Percentiles rank a stretch among this genome's conserved stretches.
Evolutionary conservation across 2,329 filamentous ascomycete species (phyloP).

Genomic region (Stagonosporopsis vannaccii): DNA sequence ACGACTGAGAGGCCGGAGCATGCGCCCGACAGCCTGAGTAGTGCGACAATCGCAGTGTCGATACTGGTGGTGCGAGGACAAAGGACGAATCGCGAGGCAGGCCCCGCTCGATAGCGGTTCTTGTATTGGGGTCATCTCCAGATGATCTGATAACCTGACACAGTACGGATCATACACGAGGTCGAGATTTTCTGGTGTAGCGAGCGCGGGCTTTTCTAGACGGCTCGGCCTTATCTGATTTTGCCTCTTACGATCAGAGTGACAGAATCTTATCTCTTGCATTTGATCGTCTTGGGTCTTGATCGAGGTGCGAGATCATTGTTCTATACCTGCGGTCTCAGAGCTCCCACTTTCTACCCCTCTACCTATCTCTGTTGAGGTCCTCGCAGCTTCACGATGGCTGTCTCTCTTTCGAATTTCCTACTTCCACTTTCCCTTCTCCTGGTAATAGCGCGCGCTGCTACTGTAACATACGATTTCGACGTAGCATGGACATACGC

Average conservation of each 20-base stretch:
- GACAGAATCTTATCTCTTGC: conserved; percentile 35
- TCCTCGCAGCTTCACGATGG: conserved; percentile 45
- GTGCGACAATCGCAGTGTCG: conserved; percentile 3
- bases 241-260: conserved; percentile 4
- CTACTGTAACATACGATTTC: conserved; percentile 58
- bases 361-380: neutral
- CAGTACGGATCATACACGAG: neutral
- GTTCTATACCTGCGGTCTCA: neutral
- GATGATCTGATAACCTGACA: conserved; percentile 36
- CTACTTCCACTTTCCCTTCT: conserved; percentile 47
- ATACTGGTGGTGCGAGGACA: neutral
- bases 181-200: conserved; percentile 10
- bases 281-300: conserved; percentile 29
- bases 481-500: conserved; percentile 63
- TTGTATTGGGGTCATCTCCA: conserved; percentile 7
- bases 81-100: conserved; percentile 8
- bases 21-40: neutral
- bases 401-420: conserved; percentile 54
- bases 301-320: neutral
- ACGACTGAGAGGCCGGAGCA: neutral
- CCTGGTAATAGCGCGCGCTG: conserved; percentile 25
- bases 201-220: conserved; percentile 3
- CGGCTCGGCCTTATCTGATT: conserved; percentile 35
- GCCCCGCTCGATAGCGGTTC: conserved; percentile 19
- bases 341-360: neutral